A percentile compares a stretch with the other conserved stretches of the same genome.
phyloP scores from a whole-genome alignment of 768 basidiomycete species.

The Calocera viscosa region DNA sequence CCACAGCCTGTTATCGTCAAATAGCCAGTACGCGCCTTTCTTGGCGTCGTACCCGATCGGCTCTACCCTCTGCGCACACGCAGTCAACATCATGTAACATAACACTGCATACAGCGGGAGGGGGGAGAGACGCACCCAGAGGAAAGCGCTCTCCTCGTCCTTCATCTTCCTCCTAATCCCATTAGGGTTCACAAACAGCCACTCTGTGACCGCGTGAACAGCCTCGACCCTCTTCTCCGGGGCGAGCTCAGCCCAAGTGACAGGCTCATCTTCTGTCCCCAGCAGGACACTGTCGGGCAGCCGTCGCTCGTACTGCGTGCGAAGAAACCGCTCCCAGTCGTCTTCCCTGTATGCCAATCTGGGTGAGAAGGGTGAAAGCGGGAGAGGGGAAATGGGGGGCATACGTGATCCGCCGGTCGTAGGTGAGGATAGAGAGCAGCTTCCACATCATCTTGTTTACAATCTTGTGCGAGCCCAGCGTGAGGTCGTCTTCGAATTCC shows the following conservation, averaged over 20 bases:
- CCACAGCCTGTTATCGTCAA: slow-evolving; percentile 79
- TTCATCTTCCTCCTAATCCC: slow-evolving; percentile 62
- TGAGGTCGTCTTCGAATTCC: slow-evolving; percentile 72
- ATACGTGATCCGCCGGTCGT: slow-evolving; percentile 69
- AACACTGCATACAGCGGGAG: slow-evolving; percentile 10
- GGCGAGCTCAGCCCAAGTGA: slow-evolving; percentile 58
- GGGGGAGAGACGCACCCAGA: slow-evolving; percentile 48
- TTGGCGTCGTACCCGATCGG: slow-evolving; percentile 75
- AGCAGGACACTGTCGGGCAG: slow-evolving; percentile 60
- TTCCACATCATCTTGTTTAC: slow-evolving; percentile 44
- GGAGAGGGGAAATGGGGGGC: slow-evolving; percentile 22
- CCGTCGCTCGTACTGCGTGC: slow-evolving; percentile 64
- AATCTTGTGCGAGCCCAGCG: slow-evolving; percentile 34
- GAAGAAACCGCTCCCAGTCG: slow-evolving; percentile 67
- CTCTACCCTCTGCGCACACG: slow-evolving; percentile 51
- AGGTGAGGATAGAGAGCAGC: slow-evolving; percentile 58
- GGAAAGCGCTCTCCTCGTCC: slow-evolving; percentile 59
- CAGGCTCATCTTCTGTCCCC: slow-evolving; percentile 41
- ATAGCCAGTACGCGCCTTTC: slow-evolving; percentile 71
- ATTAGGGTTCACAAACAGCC: slow-evolving; percentile 74
- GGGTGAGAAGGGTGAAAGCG: slow-evolving; percentile 13
- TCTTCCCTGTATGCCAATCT: slow-evolving; percentile 37
- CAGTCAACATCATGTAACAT: slow-evolving; percentile 11
- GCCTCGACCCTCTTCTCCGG: slow-evolving; percentile 64
- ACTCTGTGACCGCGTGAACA: slow-evolving; percentile 60